Percentiles rank a stretch among this genome's conserved stretches.
These are phyloP conservation scores for Cercospora zeina DNA, from an alignment of 2,329 filamentous ascomycete genomes.

Conservation along the genomic window DNA sequence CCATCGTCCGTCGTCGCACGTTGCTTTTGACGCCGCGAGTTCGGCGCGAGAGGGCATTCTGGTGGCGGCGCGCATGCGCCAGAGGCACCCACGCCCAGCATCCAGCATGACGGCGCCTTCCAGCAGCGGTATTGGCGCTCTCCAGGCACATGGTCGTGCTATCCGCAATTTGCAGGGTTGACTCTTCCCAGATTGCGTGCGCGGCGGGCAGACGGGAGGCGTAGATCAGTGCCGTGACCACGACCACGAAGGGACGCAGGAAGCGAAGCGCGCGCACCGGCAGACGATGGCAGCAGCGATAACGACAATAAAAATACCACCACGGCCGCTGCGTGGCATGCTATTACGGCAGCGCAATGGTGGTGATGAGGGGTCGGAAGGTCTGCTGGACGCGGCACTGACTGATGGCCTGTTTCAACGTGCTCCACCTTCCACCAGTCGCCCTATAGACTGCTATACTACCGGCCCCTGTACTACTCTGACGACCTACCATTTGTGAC, in stretches of 20 bases:
- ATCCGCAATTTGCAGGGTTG: constrained; percentile 8
- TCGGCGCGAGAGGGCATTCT: not conserved
- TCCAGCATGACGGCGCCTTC: not conserved
- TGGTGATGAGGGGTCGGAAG: constrained; percentile 1
- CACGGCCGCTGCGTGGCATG: not conserved
- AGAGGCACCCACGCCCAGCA: not conserved
- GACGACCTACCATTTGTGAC: constrained; percentile 7
- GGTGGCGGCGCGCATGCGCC: not conserved
- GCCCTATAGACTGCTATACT: constrained; percentile 4
- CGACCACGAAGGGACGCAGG: not conserved
- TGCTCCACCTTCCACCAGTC: not conserved
- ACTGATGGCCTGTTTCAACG: constrained; percentile 7
- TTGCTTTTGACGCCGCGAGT: not conserved
- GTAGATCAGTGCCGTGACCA: not conserved
- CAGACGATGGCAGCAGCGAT: not conserved
- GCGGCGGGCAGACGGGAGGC: constrained; percentile 3
- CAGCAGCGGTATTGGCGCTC: not conserved
- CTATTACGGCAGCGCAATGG: not conserved
- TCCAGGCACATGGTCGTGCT: constrained; percentile 6
- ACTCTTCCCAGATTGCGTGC: constrained; percentile 2
- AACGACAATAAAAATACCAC: too few relatives aligned
- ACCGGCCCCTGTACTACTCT: constrained; percentile 7
- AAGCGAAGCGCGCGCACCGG: constrained; percentile 1
- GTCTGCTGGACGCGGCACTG: constrained; percentile 3
- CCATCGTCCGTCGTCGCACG: not conserved